phyloP scores from a whole-genome alignment of 768 basidiomycete genomes.

The Cyclocybe aegerita region DNA sequence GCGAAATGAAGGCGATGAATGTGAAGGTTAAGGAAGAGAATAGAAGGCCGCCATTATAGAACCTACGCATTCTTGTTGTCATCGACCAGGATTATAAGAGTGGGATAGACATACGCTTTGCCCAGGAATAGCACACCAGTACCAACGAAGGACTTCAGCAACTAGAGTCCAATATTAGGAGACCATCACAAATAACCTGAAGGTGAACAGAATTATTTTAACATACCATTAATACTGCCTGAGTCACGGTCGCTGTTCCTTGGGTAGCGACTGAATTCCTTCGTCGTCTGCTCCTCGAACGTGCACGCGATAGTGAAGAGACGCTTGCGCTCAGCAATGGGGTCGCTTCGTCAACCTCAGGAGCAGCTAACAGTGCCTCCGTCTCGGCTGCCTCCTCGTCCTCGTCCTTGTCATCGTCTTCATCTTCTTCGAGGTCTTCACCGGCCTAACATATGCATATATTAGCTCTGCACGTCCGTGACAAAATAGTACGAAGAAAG shows the following conservation, averaged over 20 bases:
- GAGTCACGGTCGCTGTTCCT: constrained; percentile 87
- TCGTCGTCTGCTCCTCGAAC: constrained; percentile 54
- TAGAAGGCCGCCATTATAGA: constrained; percentile 92
- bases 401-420: constrained; percentile 79
- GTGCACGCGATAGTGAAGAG: constrained; percentile 22
- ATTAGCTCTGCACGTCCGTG: constrained; percentile 5
- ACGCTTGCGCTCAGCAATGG: constrained; percentile 44
- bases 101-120: constrained; percentile 64
- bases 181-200: neutral
- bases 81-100: neutral
- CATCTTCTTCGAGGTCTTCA: constrained; percentile 86
- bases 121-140: constrained; percentile 96
- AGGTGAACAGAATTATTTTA: neutral
- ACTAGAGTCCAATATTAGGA: constrained; percentile 36
- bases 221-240: constrained; percentile 90
- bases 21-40: constrained; percentile 82
- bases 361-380: constrained; percentile 10
- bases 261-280: constrained; percentile 56
- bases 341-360: constrained; percentile 46
- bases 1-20: constrained; percentile 80
- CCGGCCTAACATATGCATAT: constrained; percentile 59
- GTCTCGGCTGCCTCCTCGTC: constrained; percentile 52
- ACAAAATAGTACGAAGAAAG: neutral
- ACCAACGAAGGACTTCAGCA: constrained; percentile 92
- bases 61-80: constrained; percentile 43